phyloP scores from a whole-genome alignment of 2,329 filamentous ascomycete species.

The Helotiales sp. region DNA sequence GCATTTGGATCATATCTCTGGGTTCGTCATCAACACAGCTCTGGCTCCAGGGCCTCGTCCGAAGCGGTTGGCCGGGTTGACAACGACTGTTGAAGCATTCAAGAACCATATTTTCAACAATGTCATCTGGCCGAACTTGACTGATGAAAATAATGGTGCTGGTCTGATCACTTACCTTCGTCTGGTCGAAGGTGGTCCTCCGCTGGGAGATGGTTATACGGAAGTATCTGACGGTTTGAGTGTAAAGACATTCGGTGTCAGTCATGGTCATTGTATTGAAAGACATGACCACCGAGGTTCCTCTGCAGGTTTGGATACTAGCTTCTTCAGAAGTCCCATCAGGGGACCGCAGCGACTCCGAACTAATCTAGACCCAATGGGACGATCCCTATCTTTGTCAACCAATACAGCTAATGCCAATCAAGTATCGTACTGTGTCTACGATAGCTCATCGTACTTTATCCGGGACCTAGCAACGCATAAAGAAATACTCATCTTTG shows the following conservation, averaged over 20 bases:
- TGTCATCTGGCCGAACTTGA: slow-evolving; percentile 95
- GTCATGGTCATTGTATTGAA: slow-evolving; percentile 86
- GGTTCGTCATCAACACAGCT: slow-evolving; percentile 91
- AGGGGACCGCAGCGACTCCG: background rate
- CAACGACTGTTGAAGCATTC: slow-evolving; percentile 86
- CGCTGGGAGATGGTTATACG: slow-evolving; percentile 82
- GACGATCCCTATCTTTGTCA: background rate
- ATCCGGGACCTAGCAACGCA: slow-evolving; percentile 72
- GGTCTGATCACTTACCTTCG: slow-evolving; percentile 89
- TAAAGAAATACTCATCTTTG: slow-evolving; percentile 87
- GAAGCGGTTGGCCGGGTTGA: slow-evolving; percentile 83
- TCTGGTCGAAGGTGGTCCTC: slow-evolving; percentile 84
- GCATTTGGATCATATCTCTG: slow-evolving; percentile 93
- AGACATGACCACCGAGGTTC: slow-evolving; percentile 66
- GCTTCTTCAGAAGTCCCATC: background rate
- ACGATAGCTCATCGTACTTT: slow-evolving; percentile 92
- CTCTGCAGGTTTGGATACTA: slow-evolving; percentile 2
- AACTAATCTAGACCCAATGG: background rate
- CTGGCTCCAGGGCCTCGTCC: slow-evolving; percentile 77
- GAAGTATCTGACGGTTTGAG: slow-evolving; percentile 86
- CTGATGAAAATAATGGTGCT: slow-evolving; percentile 92
- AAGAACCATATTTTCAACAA: slow-evolving; percentile 98
- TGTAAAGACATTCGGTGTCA: slow-evolving; percentile 85
- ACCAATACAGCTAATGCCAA: background rate
- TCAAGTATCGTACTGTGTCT: slow-evolving; percentile 55